These are phyloP conservation scores for Calonectria pseudoreteaudii DNA, from an alignment of 2,329 filamentous ascomycete genomes.

Conservation along the genomic window DNA sequence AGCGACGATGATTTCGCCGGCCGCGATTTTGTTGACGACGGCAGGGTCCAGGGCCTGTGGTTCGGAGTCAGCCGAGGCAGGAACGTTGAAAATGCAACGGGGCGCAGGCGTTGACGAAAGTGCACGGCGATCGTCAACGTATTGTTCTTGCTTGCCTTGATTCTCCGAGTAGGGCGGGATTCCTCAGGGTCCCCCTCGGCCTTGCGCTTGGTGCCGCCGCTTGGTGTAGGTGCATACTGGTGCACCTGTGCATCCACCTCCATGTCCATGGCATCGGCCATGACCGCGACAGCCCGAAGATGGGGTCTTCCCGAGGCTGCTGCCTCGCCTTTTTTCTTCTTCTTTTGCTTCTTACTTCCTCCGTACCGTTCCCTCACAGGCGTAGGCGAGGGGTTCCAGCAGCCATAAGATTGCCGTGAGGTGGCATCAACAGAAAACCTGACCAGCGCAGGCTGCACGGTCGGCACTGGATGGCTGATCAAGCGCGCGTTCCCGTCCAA, in stretches of 20 bases:
- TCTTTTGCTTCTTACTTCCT: neutral
- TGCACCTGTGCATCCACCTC: conserved; percentile 26
- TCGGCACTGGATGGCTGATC: neutral
- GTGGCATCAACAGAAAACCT: neutral
- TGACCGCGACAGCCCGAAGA: conserved; percentile 23
- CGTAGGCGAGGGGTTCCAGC: neutral
- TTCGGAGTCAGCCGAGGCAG: conserved; percentile 20
- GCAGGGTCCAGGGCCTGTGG: conserved; percentile 85
- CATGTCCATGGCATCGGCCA: conserved; percentile 59
- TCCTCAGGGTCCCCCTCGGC: conserved; percentile 53
- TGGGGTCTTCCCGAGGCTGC: neutral
- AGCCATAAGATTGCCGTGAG: conserved; percentile 8
- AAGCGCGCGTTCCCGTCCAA: neutral
- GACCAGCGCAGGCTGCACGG: conserved; percentile 2
- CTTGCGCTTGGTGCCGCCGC: conserved; percentile 62
- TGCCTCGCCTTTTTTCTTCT: conserved; percentile 20
- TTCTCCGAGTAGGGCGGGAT: conserved; percentile 59
- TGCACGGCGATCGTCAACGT: neutral
- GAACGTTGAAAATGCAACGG: conserved; percentile 13
- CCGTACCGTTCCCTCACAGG: neutral
- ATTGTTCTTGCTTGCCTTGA: conserved; percentile 55
- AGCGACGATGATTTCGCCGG: conserved; percentile 97
- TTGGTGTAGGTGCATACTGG: conserved; percentile 18
- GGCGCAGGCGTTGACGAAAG: conserved; percentile 5
- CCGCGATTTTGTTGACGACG: conserved; percentile 98